phyloP scores from a whole-genome alignment of 2,329 filamentous ascomycete genomes.

The Scedosporium apiospermum region DNA sequence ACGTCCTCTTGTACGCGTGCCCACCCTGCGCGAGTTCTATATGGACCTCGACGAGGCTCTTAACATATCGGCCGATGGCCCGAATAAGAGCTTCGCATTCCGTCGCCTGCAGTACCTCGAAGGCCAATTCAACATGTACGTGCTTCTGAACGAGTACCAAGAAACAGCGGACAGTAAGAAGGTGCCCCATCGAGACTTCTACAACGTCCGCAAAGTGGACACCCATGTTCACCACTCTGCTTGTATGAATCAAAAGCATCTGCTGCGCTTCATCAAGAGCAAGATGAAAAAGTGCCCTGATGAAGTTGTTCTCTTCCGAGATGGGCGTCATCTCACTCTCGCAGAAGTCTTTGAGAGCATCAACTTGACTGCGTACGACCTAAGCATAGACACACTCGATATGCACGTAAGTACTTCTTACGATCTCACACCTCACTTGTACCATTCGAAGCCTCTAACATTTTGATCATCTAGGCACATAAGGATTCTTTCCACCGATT shows the following conservation, averaged over 20 bases:
- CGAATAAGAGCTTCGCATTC: conserved; percentile 95
- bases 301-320: conserved; percentile 84
- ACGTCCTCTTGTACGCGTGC: conserved; percentile 70
- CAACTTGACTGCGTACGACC: conserved; percentile 91
- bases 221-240: conserved; percentile 98
- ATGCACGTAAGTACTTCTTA: conserved; percentile 67
- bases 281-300: conserved; percentile 99
- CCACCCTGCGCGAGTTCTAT: conserved; percentile 89
- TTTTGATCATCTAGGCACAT: neutral
- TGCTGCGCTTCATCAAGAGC: conserved; percentile 96
- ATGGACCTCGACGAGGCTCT: conserved; percentile 85
- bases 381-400: conserved; percentile 96
- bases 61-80: conserved; percentile 86
- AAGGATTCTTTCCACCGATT: conserved; percentile 92
- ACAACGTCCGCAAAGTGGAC: conserved; percentile 97
- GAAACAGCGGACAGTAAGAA: conserved; percentile 97
- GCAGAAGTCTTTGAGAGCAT: conserved; percentile 95
- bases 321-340: conserved; percentile 84
- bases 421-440: conserved; percentile 8
- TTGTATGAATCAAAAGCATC: conserved; percentile 99
- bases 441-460: conserved; percentile 2
- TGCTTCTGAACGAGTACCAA: conserved; percentile 90
- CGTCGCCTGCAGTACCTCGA: conserved; percentile 90
- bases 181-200: conserved; percentile 96
- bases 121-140: conserved; percentile 93